A percentile compares a stretch with the other conserved stretches of the same genome.
Evolutionary conservation across 257 asterid species (phyloP).

Genomic region (Eucommia ulmoides): DNA sequence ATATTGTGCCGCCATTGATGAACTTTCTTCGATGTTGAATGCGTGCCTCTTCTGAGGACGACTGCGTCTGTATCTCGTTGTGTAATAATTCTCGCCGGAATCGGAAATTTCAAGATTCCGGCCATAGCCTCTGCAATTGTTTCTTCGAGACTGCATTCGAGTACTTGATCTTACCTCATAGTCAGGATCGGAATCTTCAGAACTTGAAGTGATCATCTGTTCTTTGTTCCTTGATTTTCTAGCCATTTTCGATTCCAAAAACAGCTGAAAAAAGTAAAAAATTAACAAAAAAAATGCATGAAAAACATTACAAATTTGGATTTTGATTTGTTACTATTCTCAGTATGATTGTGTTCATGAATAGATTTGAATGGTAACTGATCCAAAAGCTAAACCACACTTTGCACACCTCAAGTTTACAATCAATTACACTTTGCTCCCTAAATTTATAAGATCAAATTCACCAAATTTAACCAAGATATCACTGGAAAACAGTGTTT

Average conservation of each 20-base stretch:
- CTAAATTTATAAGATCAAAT: too few relatives aligned
- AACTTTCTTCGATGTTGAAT: too few relatives aligned
- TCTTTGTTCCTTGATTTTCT: conserved; percentile 8
- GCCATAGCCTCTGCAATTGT: background rate
- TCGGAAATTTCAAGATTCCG: background rate
- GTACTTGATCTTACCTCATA: conserved; percentile 2
- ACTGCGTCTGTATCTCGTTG: background rate
- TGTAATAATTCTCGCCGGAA: too few relatives aligned
- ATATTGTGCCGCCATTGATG: background rate
- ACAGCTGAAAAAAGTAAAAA: background rate
- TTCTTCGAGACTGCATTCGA: background rate
- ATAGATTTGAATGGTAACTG: conserved; percentile 2
- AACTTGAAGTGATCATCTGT: conserved; percentile 9
- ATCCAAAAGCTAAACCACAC: too few relatives aligned
- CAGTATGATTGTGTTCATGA: background rate
- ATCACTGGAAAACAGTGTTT: too few relatives aligned
- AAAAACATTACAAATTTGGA: background rate
- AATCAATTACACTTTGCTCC: too few relatives aligned
- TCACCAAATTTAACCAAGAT: too few relatives aligned
- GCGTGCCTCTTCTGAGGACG: too few relatives aligned
- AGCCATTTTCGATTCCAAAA: conserved; percentile 1
- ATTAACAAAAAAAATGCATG: background rate
- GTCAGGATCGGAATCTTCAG: conserved; percentile 17
- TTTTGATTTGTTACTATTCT: conserved; percentile 1
- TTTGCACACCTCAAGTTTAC: too few relatives aligned